Base-by-base conservation (phyloP, 768 basidiomycete species). In the Lanmaoa rubissima region DNA sequence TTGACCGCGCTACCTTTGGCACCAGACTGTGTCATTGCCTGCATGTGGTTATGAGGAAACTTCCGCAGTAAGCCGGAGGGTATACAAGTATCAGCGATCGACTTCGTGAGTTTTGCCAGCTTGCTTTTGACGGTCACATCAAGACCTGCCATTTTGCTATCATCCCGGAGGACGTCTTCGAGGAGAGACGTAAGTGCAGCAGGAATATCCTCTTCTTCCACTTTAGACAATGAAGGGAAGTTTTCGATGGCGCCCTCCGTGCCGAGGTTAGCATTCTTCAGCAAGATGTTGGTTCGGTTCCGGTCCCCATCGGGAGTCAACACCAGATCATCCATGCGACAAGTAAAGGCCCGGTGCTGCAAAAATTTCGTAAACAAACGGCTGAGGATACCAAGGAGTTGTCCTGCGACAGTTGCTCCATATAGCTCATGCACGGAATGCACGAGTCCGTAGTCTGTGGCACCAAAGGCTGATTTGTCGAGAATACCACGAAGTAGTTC, bases 11-110 rank as follows among this genome's bases (percentile, higher is more conserved):
- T 95, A 50, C 97, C 97, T 74, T 99, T 99, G 43, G 97, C 97
- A 62, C 97, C 97, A 36, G 96, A 98, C 53, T 91, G 83, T 2
- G 95, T 98, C 97, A 98, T 98, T 45, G 89, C 86, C 72, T 98
- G 96, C 97, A 98, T 98, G 83, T 98, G 87, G 75, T 99, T 99
- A 68, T 93, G 85, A 41, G 97, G 97, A 78, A 99, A 99, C 59
- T 89, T 86, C 65, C 95, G 92, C 63, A 94, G 80, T 47, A 99
- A 83, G 35, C 90, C 90, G 48, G 82, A 78, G 13, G 96, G 97
- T 64, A 98, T 83, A 68, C 89, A 90, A 6, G 85, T 81, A 65
- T 97, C 90, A 54, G 92, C 91, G 64, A 98, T 91, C 14, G 91
- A 86, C 49, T 92, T 88, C 19, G 94, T 97, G 54, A 98, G 86